Percentiles rank a stretch among this genome's conserved stretches.
phyloP scores from a whole-genome alignment of 352 stramenopile species.

The Saprolegnia diclina region DNA sequence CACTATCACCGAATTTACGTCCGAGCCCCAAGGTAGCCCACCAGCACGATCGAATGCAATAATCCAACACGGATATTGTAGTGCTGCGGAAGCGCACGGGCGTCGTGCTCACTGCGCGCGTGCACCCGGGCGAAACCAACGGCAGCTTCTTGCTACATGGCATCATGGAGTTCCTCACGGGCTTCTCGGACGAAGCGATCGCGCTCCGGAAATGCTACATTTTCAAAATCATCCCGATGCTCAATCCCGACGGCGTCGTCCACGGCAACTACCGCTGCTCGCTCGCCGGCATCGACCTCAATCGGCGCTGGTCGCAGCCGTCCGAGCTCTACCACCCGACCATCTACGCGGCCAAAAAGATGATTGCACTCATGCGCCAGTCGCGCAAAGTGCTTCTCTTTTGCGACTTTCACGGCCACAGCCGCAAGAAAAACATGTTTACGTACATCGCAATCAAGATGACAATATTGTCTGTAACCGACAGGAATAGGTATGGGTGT shows the following conservation, averaged over 20 bases:
- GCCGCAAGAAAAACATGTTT: conserved; percentile 86
- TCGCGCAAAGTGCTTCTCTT: conserved; percentile 58
- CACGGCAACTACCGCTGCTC: conserved; percentile 88
- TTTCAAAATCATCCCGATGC: conserved; percentile 90
- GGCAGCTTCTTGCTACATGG: conserved; percentile 87
- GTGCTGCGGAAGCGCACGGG: conserved; percentile 37
- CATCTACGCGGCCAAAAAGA: conserved; percentile 64
- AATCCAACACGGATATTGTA: neutral
- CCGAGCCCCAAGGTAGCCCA: conserved; percentile 21
- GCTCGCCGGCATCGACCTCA: conserved; percentile 83
- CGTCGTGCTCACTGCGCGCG: conserved; percentile 75
- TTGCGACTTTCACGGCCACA: conserved; percentile 87
- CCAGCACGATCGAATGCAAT: no score
- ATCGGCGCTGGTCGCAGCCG: conserved; percentile 63
- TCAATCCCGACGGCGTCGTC: conserved; percentile 91
- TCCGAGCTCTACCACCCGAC: conserved; percentile 62
- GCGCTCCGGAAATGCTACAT: conserved; percentile 78
- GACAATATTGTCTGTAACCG: conserved; percentile 14
- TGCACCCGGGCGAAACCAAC: conserved; percentile 88
- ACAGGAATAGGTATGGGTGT: conserved; percentile 36
- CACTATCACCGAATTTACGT: conserved; percentile 78
- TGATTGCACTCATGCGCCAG: conserved; percentile 50
- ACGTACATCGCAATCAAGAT: conserved; percentile 41
- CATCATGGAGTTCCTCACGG: conserved; percentile 82
- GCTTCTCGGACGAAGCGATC: conserved; percentile 53